These are phyloP conservation scores for Besnoitia besnoiti DNA, from an alignment of 169 alveolate genomes.

Conservation along the genomic window DNA sequence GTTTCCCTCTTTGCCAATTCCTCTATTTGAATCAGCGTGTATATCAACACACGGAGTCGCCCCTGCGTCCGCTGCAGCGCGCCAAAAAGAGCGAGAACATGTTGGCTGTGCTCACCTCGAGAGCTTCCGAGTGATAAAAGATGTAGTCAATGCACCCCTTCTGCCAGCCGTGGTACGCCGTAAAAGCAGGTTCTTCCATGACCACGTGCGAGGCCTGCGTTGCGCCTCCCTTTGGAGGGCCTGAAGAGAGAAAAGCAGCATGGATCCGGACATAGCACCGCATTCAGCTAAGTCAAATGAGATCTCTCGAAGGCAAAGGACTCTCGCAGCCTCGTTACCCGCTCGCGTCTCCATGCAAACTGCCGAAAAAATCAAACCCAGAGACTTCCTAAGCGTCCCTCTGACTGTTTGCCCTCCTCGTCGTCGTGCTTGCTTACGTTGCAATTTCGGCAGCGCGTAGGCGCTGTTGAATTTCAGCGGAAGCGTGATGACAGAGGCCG, in stretches of 20 bases:
- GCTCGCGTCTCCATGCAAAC: too few relatives aligned
- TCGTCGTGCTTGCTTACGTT: not conserved
- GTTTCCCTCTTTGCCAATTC: too few relatives aligned
- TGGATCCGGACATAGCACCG: too few relatives aligned
- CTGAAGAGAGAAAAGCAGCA: not conserved
- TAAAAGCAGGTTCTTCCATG: constrained; percentile 78
- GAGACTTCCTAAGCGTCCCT: too few relatives aligned
- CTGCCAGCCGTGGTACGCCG: constrained; percentile 87
- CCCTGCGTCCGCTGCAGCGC: too few relatives aligned
- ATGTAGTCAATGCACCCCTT: constrained; percentile 86
- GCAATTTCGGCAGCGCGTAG: not conserved
- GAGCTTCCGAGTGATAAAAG: constrained; percentile 73
- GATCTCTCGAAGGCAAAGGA: too few relatives aligned
- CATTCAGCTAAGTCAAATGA: too few relatives aligned
- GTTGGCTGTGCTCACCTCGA: constrained; percentile 44
- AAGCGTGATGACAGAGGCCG: not conserved
- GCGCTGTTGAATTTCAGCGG: constrained; percentile 25
- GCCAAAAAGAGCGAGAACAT: too few relatives aligned
- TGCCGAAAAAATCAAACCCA: too few relatives aligned
- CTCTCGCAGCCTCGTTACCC: too few relatives aligned
- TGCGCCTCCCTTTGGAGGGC: not conserved
- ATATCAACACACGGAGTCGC: too few relatives aligned
- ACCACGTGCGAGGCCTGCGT: not conserved
- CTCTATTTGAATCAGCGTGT: too few relatives aligned
- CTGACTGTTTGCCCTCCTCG: not conserved